Percentiles rank a stretch among this genome's conserved stretches.
These are phyloP conservation scores for Coemansia sp. DNA, from an alignment of 192 early-diverging fungal species.

Conservation along the genomic window DNA sequence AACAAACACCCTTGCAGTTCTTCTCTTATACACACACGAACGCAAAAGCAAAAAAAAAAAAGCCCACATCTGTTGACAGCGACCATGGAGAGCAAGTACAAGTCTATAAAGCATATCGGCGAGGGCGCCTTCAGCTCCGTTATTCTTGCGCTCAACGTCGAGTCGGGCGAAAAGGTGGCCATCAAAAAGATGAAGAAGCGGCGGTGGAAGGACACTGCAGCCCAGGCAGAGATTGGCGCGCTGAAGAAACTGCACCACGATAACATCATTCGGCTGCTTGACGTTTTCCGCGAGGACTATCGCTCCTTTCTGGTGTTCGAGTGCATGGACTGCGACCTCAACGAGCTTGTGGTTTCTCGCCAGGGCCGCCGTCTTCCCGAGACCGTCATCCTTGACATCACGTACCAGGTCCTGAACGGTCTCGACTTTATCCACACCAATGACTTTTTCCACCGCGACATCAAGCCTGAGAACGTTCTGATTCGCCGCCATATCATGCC, in stretches of 20 bases:
- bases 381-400: conserved; percentile 68
- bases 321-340: conserved; percentile 92
- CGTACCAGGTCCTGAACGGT: conserved; percentile 87
- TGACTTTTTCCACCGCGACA: conserved; percentile 92
- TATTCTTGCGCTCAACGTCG: conserved; percentile 45
- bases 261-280: conserved; percentile 82
- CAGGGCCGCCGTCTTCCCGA: conserved; percentile 67
- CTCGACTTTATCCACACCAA: conserved; percentile 90
- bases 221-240: conserved; percentile 50
- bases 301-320: conserved; percentile 95
- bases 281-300: conserved; percentile 81
- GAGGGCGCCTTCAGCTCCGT: conserved; percentile 59
- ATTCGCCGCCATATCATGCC: conserved; percentile 52
- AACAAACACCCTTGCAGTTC: not conserved
- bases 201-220: conserved; percentile 58
- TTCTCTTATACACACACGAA: conserved; percentile 3
- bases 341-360: conserved; percentile 80
- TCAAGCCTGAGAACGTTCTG: conserved; percentile 97
- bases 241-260: conserved; percentile 62
- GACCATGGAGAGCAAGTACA: conserved; percentile 54
- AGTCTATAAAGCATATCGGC: conserved; percentile 51
- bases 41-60: not conserved
- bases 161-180: conserved; percentile 52
- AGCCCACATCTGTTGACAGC: not conserved
- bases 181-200: conserved; percentile 62